These are phyloP conservation scores for Pogostemon cablin DNA, from an alignment of 257 asterid species.

Conservation along the genomic window DNA sequence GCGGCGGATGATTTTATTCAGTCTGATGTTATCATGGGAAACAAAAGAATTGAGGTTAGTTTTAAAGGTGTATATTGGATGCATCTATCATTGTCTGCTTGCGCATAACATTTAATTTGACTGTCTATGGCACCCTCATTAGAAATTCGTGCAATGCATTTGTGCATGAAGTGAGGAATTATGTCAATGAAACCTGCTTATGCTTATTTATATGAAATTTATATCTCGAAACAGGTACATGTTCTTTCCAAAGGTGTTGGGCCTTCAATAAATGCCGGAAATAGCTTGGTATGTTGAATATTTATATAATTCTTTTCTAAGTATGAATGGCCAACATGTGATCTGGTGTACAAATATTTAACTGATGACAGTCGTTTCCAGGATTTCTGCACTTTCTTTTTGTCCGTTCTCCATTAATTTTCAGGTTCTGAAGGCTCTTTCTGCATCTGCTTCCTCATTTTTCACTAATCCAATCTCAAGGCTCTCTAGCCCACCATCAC, in stretches of 20 bases:
- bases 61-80: slow-evolving; percentile 12
- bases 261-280: slow-evolving; percentile 63
- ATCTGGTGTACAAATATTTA: background rate
- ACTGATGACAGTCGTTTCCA: background rate
- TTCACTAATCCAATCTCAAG: slow-evolving; percentile 66
- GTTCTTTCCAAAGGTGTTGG: slow-evolving; percentile 75
- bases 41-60: slow-evolving; percentile 61
- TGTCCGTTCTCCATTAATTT: slow-evolving; percentile 26
- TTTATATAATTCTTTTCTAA: slow-evolving; percentile 8
- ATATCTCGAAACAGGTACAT: slow-evolving; percentile 57
- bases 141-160: background rate
- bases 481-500: slow-evolving; percentile 60
- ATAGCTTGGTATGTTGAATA: slow-evolving; percentile 54
- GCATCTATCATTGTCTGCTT: slow-evolving; percentile 2
- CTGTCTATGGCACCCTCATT: background rate
- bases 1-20: slow-evolving; percentile 66
- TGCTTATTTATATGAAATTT: slow-evolving; percentile 1
- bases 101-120: background rate
- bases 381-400: slow-evolving; percentile 8
- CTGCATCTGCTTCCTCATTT: slow-evolving; percentile 74
- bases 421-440: slow-evolving; percentile 68
- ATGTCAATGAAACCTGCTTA: background rate
- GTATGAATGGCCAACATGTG: background rate
- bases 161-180: background rate
- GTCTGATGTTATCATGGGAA: slow-evolving; percentile 71